A percentile compares a stretch with the other conserved stretches of the same genome.
Evolutionary conservation across 306 rosid genomes (phyloP).

Genomic region (Echinosophora koreensis): DNA sequence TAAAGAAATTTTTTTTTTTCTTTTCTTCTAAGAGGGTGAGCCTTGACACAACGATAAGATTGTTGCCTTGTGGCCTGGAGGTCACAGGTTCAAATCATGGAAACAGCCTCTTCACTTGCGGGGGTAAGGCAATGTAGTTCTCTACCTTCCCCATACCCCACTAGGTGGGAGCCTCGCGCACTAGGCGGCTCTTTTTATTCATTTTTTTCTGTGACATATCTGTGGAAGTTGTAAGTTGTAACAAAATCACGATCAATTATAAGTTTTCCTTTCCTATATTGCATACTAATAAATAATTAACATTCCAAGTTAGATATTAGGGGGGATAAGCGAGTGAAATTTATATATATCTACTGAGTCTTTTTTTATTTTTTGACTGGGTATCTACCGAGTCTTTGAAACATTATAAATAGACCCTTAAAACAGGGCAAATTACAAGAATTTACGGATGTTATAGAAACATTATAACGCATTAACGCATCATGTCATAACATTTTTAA

Average conservation of each 20-base stretch:
- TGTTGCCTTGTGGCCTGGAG: no score
- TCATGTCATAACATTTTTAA: background rate
- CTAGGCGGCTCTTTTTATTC: no score
- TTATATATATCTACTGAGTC: background rate
- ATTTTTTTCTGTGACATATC: background rate
- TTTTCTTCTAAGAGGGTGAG: no score
- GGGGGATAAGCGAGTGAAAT: background rate
- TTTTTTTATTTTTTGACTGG: no score
- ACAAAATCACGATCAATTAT: background rate
- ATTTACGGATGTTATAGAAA: background rate
- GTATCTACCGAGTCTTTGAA: background rate
- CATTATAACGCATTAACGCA: background rate
- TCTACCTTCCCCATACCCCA: no score
- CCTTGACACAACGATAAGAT: no score
- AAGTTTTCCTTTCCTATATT: background rate
- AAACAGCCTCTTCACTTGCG: no score
- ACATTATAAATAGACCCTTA: background rate
- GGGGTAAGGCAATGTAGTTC: no score
- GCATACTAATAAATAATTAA: background rate
- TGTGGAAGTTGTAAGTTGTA: background rate
- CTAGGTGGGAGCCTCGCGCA: no score
- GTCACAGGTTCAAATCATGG: no score
- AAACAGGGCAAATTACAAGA: background rate
- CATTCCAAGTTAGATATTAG: background rate
- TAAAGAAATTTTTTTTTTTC: no score